phyloP scores from a whole-genome alignment of 192 early-diverging fungal species.

The Chytriomyces hyalinus region DNA sequence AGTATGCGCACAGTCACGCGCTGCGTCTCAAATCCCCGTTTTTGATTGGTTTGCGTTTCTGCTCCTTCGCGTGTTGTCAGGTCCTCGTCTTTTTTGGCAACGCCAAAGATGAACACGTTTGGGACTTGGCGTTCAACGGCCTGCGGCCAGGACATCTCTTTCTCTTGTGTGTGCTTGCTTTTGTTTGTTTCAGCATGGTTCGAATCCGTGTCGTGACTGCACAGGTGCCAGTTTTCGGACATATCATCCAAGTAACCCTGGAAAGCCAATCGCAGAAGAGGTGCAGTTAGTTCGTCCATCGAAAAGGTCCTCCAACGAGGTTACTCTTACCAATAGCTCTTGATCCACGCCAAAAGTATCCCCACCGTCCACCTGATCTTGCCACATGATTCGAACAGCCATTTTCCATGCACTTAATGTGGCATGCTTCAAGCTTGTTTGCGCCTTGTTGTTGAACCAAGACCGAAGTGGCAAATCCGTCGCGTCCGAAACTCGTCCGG shows the following conservation, averaged over 20 bases:
- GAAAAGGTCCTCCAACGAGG: no score
- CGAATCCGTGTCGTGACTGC: no score
- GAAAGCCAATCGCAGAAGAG: not conserved
- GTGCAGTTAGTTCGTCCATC: no score
- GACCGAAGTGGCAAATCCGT: not conserved
- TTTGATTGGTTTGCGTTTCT: conserved; percentile 5
- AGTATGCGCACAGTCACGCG: conserved; percentile 21
- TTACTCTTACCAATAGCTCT: conserved; percentile 17
- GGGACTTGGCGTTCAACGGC: conserved; percentile 25
- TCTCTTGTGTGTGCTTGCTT: not conserved
- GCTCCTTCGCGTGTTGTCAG: conserved; percentile 28
- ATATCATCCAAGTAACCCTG: conserved; percentile 22
- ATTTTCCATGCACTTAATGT: conserved; percentile 10
- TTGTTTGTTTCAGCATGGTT: no score
- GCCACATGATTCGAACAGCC: conserved; percentile 29
- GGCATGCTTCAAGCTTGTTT: not conserved
- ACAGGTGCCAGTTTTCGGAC: conserved; percentile 28
- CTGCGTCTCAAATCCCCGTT: conserved; percentile 36
- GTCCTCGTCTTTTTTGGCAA: conserved; percentile 31
- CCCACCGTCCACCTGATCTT: conserved; percentile 30
- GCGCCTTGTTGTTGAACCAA: conserved; percentile 9
- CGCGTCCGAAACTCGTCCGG: conserved; percentile 10
- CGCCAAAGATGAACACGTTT: conserved; percentile 28
- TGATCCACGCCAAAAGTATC: not conserved
- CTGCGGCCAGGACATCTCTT: conserved; percentile 15